A percentile compares a stretch with the other conserved stretches of the same genome.
phyloP scores from a whole-genome alignment of 306 rosid genomes.

The Dalbergia oliveri region DNA sequence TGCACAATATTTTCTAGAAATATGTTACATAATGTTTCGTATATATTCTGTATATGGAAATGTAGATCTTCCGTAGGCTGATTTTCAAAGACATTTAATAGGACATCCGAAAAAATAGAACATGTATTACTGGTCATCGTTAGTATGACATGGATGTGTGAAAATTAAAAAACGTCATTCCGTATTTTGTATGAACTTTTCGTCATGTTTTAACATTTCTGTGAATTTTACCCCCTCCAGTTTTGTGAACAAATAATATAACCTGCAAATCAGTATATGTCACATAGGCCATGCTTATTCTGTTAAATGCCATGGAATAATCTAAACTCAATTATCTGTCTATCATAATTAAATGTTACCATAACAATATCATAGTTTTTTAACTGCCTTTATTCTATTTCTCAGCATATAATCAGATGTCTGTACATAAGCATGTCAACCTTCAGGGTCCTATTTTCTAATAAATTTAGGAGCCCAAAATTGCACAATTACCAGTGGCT shows the following conservation, averaged over 20 bases:
- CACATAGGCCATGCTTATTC: background rate
- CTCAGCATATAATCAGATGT: conserved; percentile 46
- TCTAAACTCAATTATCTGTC: background rate
- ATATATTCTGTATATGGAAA: no score
- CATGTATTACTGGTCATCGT: no score
- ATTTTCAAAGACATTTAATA: no score
- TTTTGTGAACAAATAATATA: background rate
- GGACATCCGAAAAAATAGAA: no score
- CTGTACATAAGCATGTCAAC: conserved; percentile 53
- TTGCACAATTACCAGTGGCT: conserved; percentile 47
- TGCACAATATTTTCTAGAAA: no score
- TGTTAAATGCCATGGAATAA: background rate
- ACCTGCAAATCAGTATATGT: no score
- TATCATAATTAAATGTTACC: background rate
- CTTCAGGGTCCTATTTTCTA: conserved; percentile 41
- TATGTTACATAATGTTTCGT: no score
- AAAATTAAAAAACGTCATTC: background rate
- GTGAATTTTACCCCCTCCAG: no score
- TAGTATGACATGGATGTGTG: no score
- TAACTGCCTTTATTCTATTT: conserved; percentile 51
- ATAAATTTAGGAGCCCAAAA: conserved; percentile 49
- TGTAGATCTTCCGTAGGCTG: no score
- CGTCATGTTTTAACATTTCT: background rate
- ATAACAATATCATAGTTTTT: background rate
- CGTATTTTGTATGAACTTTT: background rate